These are phyloP conservation scores for Clathrus columnatus DNA, from an alignment of 768 basidiomycete genomes.

Conservation along the genomic window DNA sequence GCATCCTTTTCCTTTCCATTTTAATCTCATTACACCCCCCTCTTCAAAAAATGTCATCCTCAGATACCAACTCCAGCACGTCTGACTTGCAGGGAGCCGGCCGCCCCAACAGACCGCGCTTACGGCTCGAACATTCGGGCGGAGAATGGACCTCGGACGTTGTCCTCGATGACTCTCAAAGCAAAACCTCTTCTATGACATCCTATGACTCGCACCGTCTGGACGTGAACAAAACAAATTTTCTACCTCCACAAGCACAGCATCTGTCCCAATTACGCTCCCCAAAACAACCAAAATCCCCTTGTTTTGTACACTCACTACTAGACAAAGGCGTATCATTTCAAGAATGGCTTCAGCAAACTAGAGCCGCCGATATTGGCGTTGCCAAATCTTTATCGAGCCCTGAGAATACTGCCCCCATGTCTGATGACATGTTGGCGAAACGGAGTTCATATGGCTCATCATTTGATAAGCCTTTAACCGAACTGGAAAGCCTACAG, in stretches of 20 bases:
- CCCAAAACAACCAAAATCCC: slow-evolving; percentile 41
- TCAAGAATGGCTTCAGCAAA: slow-evolving; percentile 54
- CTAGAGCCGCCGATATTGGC: slow-evolving; percentile 15
- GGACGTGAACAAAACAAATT: not conserved
- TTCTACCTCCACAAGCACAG: not conserved
- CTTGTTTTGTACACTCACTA: slow-evolving; percentile 90
- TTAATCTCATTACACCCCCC: not conserved
- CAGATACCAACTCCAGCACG: too few relatives aligned
- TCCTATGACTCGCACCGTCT: not conserved
- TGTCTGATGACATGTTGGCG: slow-evolving; percentile 15
- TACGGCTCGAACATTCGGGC: slow-evolving; percentile 9
- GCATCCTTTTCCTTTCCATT: not conserved
- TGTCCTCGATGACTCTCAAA: slow-evolving; percentile 1
- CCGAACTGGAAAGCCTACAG: not conserved
- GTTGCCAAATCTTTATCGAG: slow-evolving; percentile 15
- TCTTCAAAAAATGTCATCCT: too few relatives aligned
- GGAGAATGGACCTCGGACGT: slow-evolving; percentile 9
- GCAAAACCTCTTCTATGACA: not conserved
- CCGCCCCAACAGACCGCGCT: slow-evolving; percentile 2
- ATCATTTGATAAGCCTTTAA: slow-evolving; percentile 1
- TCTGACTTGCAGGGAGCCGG: not conserved
- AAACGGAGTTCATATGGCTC: not conserved
- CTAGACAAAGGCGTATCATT: slow-evolving; percentile 77
- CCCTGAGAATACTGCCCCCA: slow-evolving; percentile 15
- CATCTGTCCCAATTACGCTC: not conserved